Percentiles rank a stretch among this genome's conserved stretches.
Evolutionary conservation across 495 filamentous ascomycete species (phyloP).

Genomic region (Podospora anserina): DNA sequence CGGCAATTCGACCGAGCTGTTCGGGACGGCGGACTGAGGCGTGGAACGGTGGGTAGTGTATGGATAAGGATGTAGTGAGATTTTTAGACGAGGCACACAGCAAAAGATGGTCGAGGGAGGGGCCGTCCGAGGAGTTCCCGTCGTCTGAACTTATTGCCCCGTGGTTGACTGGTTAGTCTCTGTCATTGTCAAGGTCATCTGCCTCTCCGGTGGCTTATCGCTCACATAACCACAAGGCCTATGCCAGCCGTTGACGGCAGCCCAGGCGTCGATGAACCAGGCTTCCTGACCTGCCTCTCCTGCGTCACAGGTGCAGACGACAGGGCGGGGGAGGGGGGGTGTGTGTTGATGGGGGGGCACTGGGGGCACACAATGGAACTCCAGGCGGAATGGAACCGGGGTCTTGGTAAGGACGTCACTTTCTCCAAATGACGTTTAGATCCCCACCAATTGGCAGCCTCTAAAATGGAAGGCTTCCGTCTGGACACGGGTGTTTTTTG

Average conservation of each 20-base stretch:
- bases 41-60: not conserved
- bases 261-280: conserved; percentile 1
- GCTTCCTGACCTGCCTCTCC: conserved; percentile 2
- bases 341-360: not conserved
- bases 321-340: not conserved
- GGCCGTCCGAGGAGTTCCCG: not conserved
- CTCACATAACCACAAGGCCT: conserved; percentile 13
- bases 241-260: conserved; percentile 13
- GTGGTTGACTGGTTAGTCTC: not conserved
- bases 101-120: not conserved
- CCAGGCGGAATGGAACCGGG: not conserved
- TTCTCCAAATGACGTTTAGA: conserved; percentile 1
- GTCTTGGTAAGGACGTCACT: conserved; percentile 7
- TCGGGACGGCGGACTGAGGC: not conserved
- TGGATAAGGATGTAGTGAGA: not conserved
- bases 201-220: conserved; percentile 5
- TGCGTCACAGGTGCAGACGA: conserved; percentile 5
- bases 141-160: conserved; percentile 2
- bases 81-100: not conserved
- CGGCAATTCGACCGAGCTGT: conserved; percentile 2
- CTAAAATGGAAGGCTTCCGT: not conserved
- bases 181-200: conserved; percentile 13
- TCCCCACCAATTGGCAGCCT: not conserved
- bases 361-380: conserved; percentile 2
- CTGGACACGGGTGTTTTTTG: not conserved